These are phyloP conservation scores for Suillus luteus DNA, from an alignment of 768 basidiomycete genomes.

Conservation along the genomic window DNA sequence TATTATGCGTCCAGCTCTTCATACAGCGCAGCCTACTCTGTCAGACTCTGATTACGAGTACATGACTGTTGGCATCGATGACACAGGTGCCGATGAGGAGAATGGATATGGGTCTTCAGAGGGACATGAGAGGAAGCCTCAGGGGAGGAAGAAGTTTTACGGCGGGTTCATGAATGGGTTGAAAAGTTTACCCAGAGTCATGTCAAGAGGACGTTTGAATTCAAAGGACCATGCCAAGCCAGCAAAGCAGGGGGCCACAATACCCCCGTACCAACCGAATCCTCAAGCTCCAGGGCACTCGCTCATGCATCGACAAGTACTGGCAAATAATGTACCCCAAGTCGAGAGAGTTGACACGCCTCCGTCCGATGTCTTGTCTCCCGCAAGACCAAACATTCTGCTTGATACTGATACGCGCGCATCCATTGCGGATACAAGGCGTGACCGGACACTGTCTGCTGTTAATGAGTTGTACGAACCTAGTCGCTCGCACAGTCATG, in stretches of 20 bases:
- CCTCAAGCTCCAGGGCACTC: slow-evolving; percentile 4
- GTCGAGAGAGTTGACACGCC: slow-evolving; percentile 10
- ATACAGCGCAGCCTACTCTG: slow-evolving; percentile 23
- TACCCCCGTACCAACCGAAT: slow-evolving; percentile 25
- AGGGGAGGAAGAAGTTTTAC: slow-evolving; percentile 33
- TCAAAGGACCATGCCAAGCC: slow-evolving; percentile 25
- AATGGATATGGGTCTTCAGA: slow-evolving; percentile 30
- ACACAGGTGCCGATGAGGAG: slow-evolving; percentile 23
- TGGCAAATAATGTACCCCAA: slow-evolving; percentile 10
- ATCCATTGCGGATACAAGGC: slow-evolving; percentile 11
- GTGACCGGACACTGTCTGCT: slow-evolving; percentile 4
- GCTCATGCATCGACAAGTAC: neutral
- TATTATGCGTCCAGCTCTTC: slow-evolving; percentile 25
- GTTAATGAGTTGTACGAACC: slow-evolving; percentile 7
- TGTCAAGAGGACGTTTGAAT: slow-evolving; percentile 31
- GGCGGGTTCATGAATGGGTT: slow-evolving; percentile 34
- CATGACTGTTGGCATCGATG: slow-evolving; percentile 35
- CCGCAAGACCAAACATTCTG: neutral
- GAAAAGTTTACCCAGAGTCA: slow-evolving; percentile 35
- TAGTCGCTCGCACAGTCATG: slow-evolving; percentile 3
- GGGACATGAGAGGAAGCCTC: slow-evolving; percentile 26
- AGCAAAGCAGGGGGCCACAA: slow-evolving; percentile 22
- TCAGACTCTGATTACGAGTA: slow-evolving; percentile 35
- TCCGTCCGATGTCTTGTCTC: neutral
- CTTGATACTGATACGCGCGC: slow-evolving; percentile 4